Percentiles rank a stretch among this genome's conserved stretches.
Evolutionary conservation across 768 basidiomycete genomes (phyloP).

Genomic region (Serendipita sp.): DNA sequence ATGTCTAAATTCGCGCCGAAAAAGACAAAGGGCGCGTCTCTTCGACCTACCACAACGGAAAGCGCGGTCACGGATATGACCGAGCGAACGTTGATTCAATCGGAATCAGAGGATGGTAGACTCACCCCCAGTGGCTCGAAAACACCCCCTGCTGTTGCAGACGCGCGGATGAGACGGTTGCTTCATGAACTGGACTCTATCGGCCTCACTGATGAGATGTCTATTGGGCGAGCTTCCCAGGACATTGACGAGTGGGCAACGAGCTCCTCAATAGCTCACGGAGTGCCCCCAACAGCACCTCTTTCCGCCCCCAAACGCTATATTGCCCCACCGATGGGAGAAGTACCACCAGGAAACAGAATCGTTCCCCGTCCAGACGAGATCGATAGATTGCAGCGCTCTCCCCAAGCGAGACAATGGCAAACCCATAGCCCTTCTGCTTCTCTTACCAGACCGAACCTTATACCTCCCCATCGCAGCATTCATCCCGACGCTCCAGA

Average conservation of each 20-base stretch:
- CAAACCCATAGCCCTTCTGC: background rate
- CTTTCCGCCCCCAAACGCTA: background rate
- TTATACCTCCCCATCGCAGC: background rate
- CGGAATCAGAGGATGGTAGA: background rate
- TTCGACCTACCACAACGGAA: background rate
- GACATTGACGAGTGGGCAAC: background rate
- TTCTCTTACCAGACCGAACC: background rate
- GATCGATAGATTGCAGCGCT: background rate
- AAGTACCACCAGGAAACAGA: background rate
- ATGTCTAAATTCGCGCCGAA: background rate
- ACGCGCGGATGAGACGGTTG: slow-evolving; percentile 1
- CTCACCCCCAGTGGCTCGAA: background rate
- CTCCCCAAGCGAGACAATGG: background rate
- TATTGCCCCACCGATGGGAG: background rate
- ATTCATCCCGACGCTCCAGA: background rate
- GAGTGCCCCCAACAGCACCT: background rate
- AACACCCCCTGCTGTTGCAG: background rate
- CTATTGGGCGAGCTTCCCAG: background rate
- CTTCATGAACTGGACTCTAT: slow-evolving; percentile 2
- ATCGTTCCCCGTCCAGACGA: background rate
- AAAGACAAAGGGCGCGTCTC: background rate
- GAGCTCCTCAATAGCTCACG: background rate
- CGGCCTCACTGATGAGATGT: slow-evolving; percentile 1
- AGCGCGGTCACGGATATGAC: background rate
- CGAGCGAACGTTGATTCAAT: slow-evolving; percentile 1